phyloP scores from a whole-genome alignment of 768 basidiomycete genomes.

The Pseudohyphozyma bogoriensis region DNA sequence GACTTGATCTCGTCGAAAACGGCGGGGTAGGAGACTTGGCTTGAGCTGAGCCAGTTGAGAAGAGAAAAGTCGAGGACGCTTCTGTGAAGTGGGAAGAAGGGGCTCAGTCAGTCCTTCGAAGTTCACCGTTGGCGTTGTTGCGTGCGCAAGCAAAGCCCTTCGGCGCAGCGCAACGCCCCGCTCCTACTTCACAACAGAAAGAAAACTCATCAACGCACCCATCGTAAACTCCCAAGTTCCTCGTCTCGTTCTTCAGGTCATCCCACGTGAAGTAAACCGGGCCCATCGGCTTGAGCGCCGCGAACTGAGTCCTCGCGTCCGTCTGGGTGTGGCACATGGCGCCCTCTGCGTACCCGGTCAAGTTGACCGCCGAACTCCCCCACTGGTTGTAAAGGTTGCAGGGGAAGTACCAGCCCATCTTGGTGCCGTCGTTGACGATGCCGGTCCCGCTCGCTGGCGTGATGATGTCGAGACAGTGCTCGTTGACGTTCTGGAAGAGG shows the following conservation, averaged over 20 bases:
- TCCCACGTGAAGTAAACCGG: conserved; percentile 93
- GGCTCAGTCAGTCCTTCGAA: too few species aligned
- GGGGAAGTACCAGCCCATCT: conserved; percentile 91
- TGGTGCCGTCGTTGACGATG: conserved; percentile 52
- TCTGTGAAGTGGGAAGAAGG: too few species aligned
- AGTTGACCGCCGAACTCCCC: conserved; percentile 53
- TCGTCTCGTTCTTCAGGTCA: conserved; percentile 54
- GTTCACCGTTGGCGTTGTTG: too few species aligned
- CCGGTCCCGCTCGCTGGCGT: conserved; percentile 58
- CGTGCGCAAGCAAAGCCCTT: too few species aligned
- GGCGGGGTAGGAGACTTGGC: conserved; percentile 70
- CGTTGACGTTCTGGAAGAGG: conserved; percentile 84
- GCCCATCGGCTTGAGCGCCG: conserved; percentile 48
- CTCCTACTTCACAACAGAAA: too few species aligned
- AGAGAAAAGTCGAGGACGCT: conserved; percentile 78
- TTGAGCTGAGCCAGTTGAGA: conserved; percentile 68
- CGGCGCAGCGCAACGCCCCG: too few species aligned
- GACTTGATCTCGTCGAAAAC: conserved; percentile 69
- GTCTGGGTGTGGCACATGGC: conserved; percentile 64
- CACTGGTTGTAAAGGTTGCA: conserved; percentile 81
- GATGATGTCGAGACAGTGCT: conserved; percentile 69
- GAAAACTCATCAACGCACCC: conserved; percentile 48
- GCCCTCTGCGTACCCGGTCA: conserved; percentile 54
- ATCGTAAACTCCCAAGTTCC: conserved; percentile 89
- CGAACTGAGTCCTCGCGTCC: conserved; percentile 49